These are phyloP conservation scores for Sonneratia alba DNA, from an alignment of 345 rosid species.

Conservation along the genomic window DNA sequence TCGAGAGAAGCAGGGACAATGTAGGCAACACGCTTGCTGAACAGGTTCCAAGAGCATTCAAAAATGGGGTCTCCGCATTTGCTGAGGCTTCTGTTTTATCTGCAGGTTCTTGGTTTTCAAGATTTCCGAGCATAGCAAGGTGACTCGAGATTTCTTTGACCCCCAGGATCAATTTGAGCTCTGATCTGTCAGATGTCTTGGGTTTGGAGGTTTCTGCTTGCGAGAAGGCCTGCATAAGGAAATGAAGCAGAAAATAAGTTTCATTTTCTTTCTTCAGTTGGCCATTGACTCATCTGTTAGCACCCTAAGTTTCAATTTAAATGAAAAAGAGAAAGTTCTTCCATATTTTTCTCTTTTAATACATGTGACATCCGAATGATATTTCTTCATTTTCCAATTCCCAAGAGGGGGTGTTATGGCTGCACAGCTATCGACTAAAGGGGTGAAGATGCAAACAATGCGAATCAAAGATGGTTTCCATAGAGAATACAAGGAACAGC, in stretches of 20 bases:
- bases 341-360: too few species aligned
- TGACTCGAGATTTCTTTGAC: not conserved
- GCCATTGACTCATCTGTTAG: too few species aligned
- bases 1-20: conserved; percentile 39
- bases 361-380: too few species aligned
- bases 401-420: not conserved
- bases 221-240: conserved; percentile 1
- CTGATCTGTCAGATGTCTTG: not conserved
- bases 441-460: not conserved
- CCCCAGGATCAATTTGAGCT: not conserved
- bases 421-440: not conserved
- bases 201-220: conserved; percentile 5
- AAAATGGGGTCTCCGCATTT: not conserved
- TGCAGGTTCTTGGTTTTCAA: not conserved
- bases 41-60: not conserved
- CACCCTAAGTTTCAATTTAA: too few species aligned
- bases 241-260: not conserved
- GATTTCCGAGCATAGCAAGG: not conserved
- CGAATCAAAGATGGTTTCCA: not conserved
- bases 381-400: too few species aligned
- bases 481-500: not conserved
- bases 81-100: not conserved
- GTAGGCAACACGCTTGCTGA: not conserved
- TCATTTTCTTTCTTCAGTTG: not conserved
- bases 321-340: too few species aligned